Evolutionary conservation across 164 flowering plant genomes (phyloP).

Genomic region (Magnolia officinalis): DNA sequence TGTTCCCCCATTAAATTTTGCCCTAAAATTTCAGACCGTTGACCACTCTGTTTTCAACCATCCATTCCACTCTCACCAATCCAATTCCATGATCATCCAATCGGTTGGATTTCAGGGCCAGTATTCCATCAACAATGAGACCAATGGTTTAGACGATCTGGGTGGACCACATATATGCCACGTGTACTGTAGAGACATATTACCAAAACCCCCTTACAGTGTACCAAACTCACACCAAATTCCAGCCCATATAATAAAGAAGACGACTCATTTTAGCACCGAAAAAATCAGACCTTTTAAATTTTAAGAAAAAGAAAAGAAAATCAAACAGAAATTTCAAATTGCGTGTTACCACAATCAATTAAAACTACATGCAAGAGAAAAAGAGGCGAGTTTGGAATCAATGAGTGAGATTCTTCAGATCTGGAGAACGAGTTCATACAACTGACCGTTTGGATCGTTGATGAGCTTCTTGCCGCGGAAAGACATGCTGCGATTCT

Average conservation of each 20-base stretch:
- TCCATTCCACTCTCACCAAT: background rate
- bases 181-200: background rate
- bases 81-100: background rate
- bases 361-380: background rate
- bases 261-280: background rate
- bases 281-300: background rate
- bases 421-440: background rate
- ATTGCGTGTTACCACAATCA: background rate
- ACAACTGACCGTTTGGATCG: constrained; percentile 57
- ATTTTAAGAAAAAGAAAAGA: background rate
- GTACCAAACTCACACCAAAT: background rate
- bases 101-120: background rate
- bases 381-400: background rate
- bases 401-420: background rate
- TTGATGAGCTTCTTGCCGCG: constrained; percentile 75
- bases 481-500: constrained; percentile 39
- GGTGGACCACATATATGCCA: background rate
- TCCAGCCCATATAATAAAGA: background rate
- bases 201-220: background rate
- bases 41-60: background rate
- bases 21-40: background rate
- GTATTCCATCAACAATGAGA: background rate
- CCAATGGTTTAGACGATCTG: background rate
- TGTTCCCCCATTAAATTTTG: background rate
- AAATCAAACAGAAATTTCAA: background rate